phyloP scores from a whole-genome alignment of 2,329 filamentous ascomycete species.

The Colletotrichum spaethianum region DNA sequence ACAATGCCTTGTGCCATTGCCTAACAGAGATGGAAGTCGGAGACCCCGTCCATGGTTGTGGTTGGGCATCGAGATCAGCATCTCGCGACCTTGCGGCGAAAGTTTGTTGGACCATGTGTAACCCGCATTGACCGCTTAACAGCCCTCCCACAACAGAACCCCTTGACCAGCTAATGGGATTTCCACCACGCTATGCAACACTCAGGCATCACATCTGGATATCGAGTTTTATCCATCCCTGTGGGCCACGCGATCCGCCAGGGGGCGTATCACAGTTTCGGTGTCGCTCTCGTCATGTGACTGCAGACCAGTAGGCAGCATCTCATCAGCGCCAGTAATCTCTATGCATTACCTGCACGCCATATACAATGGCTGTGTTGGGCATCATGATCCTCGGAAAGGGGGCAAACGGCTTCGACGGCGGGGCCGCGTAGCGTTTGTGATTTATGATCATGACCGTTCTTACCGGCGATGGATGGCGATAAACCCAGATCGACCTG shows the following conservation, averaged over 20 bases:
- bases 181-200: constrained; percentile 19
- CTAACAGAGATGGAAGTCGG: constrained; percentile 14
- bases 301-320: neutral
- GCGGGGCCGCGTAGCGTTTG: neutral
- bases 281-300: constrained; percentile 40
- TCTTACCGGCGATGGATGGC: neutral
- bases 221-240: constrained; percentile 33
- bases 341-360: neutral
- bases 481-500: neutral
- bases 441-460: neutral
- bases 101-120: constrained; percentile 36
- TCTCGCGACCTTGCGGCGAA: constrained; percentile 34
- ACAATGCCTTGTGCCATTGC: constrained; percentile 27
- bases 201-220: constrained; percentile 23
- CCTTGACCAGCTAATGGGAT: constrained; percentile 17
- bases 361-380: neutral
- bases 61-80: constrained; percentile 42
- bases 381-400: neutral
- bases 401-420: neutral
- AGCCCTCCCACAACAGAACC: constrained; percentile 21
- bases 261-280: constrained; percentile 36
- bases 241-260: constrained; percentile 33
- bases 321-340: neutral
- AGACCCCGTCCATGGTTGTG: constrained; percentile 18
- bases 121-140: constrained; percentile 28